Percentiles rank a stretch among this genome's conserved stretches.
These are phyloP conservation scores for Ascochyta clinopodiicola DNA, from an alignment of 2,329 filamentous ascomycete species.

Conservation along the genomic window DNA sequence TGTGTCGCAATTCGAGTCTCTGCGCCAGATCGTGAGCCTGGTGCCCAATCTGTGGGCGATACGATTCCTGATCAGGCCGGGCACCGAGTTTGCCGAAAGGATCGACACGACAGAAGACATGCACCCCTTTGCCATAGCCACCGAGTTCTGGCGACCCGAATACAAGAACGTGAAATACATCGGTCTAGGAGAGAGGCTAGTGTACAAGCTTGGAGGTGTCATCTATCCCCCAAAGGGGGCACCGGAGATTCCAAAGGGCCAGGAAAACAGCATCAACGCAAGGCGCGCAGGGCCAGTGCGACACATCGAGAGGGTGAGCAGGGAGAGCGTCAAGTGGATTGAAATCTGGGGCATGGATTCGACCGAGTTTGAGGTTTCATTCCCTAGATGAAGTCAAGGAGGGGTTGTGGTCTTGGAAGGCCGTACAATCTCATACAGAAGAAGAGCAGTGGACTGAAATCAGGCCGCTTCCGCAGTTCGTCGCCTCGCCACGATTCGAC, in stretches of 20 bases:
- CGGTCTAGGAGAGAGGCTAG: slow-evolving; percentile 46
- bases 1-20: slow-evolving; percentile 57
- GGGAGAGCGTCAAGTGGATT: slow-evolving; percentile 48
- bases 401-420: background rate
- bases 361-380: slow-evolving; percentile 39
- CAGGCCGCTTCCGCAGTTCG: background rate
- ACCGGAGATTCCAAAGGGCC: slow-evolving; percentile 6
- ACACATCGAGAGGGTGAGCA: slow-evolving; percentile 40
- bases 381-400: slow-evolving; percentile 22
- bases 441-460: background rate
- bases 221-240: slow-evolving; percentile 31
- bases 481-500: background rate
- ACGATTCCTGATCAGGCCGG: slow-evolving; percentile 46
- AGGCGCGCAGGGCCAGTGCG: slow-evolving; percentile 36
- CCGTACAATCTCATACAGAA: background rate
- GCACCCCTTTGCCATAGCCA: slow-evolving; percentile 41
- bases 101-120: slow-evolving; percentile 39
- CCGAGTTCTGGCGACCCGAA: slow-evolving; percentile 44
- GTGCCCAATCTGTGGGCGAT: slow-evolving; percentile 51
- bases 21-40: slow-evolving; percentile 46
- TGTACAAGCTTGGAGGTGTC: slow-evolving; percentile 48
- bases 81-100: slow-evolving; percentile 34
- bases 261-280: slow-evolving; percentile 36
- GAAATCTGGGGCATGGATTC: slow-evolving; percentile 56
- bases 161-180: slow-evolving; percentile 48